These are phyloP conservation scores for Pseudozyma hubeiensis DNA, from an alignment of 1,284 basidiomycete genomes.

Conservation along the genomic window DNA sequence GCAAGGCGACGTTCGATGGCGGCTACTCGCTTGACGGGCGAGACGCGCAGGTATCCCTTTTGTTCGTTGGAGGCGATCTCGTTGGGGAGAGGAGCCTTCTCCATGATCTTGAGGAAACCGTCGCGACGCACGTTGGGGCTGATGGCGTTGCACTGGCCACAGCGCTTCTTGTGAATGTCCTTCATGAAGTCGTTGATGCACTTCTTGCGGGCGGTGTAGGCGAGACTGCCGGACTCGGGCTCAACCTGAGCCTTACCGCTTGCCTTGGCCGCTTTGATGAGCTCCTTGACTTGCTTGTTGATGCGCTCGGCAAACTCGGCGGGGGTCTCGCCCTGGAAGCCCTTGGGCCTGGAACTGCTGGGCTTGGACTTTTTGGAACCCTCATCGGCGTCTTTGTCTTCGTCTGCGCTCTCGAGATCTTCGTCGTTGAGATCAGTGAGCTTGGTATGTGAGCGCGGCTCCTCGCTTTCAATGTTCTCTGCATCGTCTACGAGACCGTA, in stretches of 20 bases:
- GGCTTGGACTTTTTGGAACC: slow-evolving; percentile 66
- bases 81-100: slow-evolving; percentile 68
- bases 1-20: slow-evolving; percentile 39
- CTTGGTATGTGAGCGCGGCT: slow-evolving; percentile 29
- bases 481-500: slow-evolving; percentile 88
- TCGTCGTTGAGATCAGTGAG: slow-evolving; percentile 25
- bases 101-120: slow-evolving; percentile 91
- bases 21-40: slow-evolving; percentile 56
- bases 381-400: slow-evolving; percentile 51
- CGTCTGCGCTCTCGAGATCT: slow-evolving; percentile 45
- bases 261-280: slow-evolving; percentile 73
- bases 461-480: slow-evolving; percentile 73
- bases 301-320: slow-evolving; percentile 62
- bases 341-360: slow-evolving; percentile 27
- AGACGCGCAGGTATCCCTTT: slow-evolving; percentile 41
- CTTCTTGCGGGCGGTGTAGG: slow-evolving; percentile 87
- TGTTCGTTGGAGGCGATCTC: slow-evolving; percentile 45
- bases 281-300: slow-evolving; percentile 74
- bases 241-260: slow-evolving; percentile 69
- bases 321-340: slow-evolving; percentile 66
- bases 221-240: slow-evolving; percentile 74
- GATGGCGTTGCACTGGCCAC: slow-evolving; percentile 83
- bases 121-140: slow-evolving; percentile 92
- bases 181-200: slow-evolving; percentile 86
- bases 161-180: slow-evolving; percentile 76